Base-by-base conservation (phyloP, 2,329 filamentous ascomycete genomes). In the Alternaria burnsii region DNA sequence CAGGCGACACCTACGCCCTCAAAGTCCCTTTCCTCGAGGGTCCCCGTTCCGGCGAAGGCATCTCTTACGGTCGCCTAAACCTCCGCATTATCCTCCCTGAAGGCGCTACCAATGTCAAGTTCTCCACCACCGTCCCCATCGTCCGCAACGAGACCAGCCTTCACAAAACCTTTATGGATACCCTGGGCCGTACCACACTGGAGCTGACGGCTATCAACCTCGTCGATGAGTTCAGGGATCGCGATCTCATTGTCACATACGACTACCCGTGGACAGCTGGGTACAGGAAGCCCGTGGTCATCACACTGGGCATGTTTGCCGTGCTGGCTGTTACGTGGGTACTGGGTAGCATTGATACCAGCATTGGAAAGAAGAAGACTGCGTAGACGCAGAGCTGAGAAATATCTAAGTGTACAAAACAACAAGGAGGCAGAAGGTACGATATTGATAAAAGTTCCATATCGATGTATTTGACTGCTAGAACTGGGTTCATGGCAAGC, bases 161-260 rank as follows among this genome's bases (percentile, higher is more conserved):
- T n/a, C 88, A 95, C 81, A 90, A 89, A 79, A 97, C 94, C 0
- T 99, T 93, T 81, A 91, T 99, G 82, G 95, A 99, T 79, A 98
- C 95, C 0, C 73, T 94, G 32, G 95, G 95, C 62, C 91, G 95
- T 65, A 96, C 94, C 0, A 87, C 89, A 0, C 84, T 99, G 62
- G 89, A 86, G 52, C 85, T 99, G 72, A 91, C 90, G 63, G 92
- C 93, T 8, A 85, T 89, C 70, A 98, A 97, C 78, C 83, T 98
- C 53, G 92, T 96, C 1, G 95, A 99, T 71, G 95, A 98, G 69
- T 88, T 94, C 73, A 87, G 94, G 55, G 93, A 94, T 73, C 89
- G 91, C 32, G 89, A 95, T 66, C 79, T 98, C 22, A 83, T 97
- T 70, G 91, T 98, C 54, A 90, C 91, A 2, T 99, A 99, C 79